phyloP scores from a whole-genome alignment of 2,329 filamentous ascomycete species.

The Pseudogymnoascus sp. region DNA sequence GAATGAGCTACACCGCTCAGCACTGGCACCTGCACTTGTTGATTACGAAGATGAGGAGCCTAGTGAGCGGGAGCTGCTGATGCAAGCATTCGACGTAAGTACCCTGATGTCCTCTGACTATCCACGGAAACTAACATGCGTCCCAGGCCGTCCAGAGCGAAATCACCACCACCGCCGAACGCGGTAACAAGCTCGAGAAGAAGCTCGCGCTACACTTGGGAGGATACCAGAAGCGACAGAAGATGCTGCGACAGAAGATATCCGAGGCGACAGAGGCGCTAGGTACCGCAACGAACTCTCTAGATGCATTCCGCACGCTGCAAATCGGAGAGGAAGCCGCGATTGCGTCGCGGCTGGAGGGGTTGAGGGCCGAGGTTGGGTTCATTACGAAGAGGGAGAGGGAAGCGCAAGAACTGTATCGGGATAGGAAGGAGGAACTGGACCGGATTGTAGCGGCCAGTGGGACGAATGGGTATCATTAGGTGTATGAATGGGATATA shows the following conservation, averaged over 20 bases:
- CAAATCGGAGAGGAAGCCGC: constrained; percentile 74
- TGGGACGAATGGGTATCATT: constrained; percentile 7
- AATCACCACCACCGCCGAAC: constrained; percentile 66
- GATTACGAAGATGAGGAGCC: constrained; percentile 72
- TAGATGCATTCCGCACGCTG: constrained; percentile 67
- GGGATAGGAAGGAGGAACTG: constrained; percentile 69
- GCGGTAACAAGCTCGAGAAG: constrained; percentile 84
- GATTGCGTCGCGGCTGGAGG: constrained; percentile 62
- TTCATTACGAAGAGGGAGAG: constrained; percentile 75
- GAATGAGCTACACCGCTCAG: constrained; percentile 43
- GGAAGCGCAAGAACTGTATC: constrained; percentile 83
- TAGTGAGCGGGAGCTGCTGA: constrained; percentile 25
- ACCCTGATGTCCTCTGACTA: constrained; percentile 1
- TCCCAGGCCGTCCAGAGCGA: constrained; percentile 59
- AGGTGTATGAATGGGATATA: background rate
- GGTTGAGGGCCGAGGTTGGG: constrained; percentile 72
- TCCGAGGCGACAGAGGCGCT: constrained; percentile 65
- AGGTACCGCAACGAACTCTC: constrained; percentile 61
- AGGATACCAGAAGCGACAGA: constrained; percentile 81
- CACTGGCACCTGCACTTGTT: constrained; percentile 67
- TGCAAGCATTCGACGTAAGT: constrained; percentile 64
- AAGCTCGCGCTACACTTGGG: constrained; percentile 81
- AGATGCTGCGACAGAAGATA: constrained; percentile 73
- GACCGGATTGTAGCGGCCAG: constrained; percentile 28
- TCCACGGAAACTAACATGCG: constrained; percentile 14